Evolutionary conservation across 768 basidiomycete species (phyloP).

Genomic region (Asterophora lycoperdoides): DNA sequence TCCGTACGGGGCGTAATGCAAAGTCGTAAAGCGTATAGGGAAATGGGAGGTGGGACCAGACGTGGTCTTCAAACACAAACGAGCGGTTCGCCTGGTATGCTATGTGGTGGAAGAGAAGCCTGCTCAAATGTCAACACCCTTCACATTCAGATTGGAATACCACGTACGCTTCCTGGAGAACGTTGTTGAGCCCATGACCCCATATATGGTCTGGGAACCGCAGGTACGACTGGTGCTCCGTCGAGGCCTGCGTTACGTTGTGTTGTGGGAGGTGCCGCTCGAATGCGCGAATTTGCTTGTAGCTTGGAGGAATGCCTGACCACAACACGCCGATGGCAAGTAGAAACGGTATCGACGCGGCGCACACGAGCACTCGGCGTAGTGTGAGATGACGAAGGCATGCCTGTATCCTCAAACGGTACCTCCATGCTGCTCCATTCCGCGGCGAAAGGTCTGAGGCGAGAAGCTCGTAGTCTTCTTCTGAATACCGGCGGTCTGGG

Average conservation of each 20-base stretch:
- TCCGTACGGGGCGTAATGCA: constrained; percentile 43
- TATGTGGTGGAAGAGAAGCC: constrained; percentile 48
- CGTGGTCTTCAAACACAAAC: constrained; percentile 61
- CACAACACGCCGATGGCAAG: constrained; percentile 17
- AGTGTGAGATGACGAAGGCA: constrained; percentile 15
- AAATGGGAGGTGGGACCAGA: constrained; percentile 52
- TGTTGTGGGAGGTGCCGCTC: constrained; percentile 21
- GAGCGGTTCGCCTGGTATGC: constrained; percentile 47
- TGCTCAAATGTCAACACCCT: constrained; percentile 13
- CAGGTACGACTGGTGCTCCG: constrained; percentile 31
- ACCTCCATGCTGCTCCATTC: constrained; percentile 8
- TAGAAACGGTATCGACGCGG: constrained; percentile 15
- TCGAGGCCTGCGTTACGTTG: constrained; percentile 10
- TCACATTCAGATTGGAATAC: background rate
- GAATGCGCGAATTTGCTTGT: constrained; percentile 18
- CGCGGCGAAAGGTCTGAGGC: constrained; percentile 1
- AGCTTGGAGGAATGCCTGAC: constrained; percentile 23
- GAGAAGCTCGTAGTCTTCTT: constrained; percentile 23
- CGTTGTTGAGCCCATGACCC: constrained; percentile 60
- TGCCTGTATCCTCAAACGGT: constrained; percentile 11
- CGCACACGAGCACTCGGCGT: constrained; percentile 15
- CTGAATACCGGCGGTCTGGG: constrained; percentile 13
- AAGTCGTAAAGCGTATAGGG: constrained; percentile 54
- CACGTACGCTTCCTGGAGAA: constrained; percentile 54
- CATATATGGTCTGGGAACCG: constrained; percentile 52